Evolutionary conservation across 176 grass and related monocot species (phyloP).

Genomic region (Ananas comosus): DNA sequence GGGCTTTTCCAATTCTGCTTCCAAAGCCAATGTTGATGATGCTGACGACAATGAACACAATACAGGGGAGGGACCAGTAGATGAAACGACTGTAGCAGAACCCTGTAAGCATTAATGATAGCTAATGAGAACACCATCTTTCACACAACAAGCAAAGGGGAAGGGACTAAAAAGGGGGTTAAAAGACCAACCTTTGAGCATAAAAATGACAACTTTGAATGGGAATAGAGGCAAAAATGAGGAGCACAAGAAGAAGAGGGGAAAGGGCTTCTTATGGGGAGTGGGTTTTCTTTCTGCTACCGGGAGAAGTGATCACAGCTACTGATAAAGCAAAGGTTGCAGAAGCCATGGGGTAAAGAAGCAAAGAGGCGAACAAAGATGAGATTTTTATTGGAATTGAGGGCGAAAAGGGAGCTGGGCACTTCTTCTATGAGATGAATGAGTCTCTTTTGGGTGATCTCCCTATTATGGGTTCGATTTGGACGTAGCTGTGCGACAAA

Average conservation of each 20-base stretch:
- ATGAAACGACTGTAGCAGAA: not conserved
- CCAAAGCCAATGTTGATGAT: not conserved
- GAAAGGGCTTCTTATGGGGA: not conserved
- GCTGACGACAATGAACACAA: not conserved
- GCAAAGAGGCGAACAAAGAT: not conserved
- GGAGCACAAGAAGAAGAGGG: not conserved
- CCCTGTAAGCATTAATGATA: not conserved
- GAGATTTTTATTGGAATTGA: not conserved
- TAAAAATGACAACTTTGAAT: slow-evolving; percentile 5
- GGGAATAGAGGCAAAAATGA: not conserved
- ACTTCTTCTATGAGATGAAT: too few relatives aligned
- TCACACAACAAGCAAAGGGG: not conserved
- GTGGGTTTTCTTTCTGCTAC: slow-evolving; percentile 3
- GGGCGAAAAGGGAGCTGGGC: too few relatives aligned
- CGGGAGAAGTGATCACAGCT: slow-evolving; percentile 9
- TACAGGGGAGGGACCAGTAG: not conserved
- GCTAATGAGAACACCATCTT: not conserved
- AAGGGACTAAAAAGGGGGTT: not conserved
- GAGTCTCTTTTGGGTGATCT: too few relatives aligned
- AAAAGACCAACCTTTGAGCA: slow-evolving; percentile 10
- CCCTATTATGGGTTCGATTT: too few relatives aligned
- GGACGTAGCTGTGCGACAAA: too few relatives aligned
- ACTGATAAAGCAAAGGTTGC: slow-evolving; percentile 13
- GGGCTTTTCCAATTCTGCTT: slow-evolving; percentile 11
- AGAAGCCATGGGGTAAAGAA: slow-evolving; percentile 14